Conservation (phyloP, 306 rosid genomes). For the Trichosanthes cucumerina region DNA sequence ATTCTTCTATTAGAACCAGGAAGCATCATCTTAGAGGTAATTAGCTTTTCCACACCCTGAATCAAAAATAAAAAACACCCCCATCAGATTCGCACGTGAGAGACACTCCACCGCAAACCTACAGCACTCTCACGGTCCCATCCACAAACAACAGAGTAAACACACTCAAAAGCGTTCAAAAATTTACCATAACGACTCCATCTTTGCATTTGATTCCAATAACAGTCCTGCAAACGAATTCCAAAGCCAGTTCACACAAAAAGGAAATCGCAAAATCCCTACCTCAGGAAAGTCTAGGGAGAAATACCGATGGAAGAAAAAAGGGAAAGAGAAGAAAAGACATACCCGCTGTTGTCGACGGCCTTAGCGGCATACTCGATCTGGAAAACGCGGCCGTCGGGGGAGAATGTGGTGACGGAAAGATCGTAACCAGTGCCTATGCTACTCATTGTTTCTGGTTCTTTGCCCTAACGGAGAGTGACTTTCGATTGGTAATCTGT, state of each 20-base stretch:
- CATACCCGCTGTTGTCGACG: conserved; percentile 92
- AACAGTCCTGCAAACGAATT: conserved; percentile 63
- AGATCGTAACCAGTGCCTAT: conserved; percentile 98
- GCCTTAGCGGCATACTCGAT: conserved; percentile 98
- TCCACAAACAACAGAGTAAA: neutral
- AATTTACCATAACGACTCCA: conserved; percentile 73
- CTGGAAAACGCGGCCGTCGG: conserved; percentile 98
- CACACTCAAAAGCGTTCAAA: neutral
- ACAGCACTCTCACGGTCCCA: neutral
- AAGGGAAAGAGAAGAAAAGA: neutral
- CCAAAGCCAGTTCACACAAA: neutral
- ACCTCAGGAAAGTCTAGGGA: neutral
- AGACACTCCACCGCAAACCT: neutral
- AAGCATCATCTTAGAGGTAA: conserved; percentile 95
- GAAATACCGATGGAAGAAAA: neutral
- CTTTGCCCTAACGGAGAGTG: neutral
- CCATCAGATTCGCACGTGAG: neutral
- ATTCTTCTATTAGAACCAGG: conserved; percentile 95
- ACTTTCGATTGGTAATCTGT: neutral
- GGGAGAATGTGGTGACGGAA: conserved; percentile 95
- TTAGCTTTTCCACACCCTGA: conserved; percentile 91
- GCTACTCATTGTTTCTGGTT: conserved; percentile 54
- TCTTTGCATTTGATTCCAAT: conserved; percentile 96
- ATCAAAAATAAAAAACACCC: conserved; percentile 19
- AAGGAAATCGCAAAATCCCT: neutral